Base-by-base conservation (phyloP, 495 filamentous ascomycete species). In the Emericellopsis terricola region DNA sequence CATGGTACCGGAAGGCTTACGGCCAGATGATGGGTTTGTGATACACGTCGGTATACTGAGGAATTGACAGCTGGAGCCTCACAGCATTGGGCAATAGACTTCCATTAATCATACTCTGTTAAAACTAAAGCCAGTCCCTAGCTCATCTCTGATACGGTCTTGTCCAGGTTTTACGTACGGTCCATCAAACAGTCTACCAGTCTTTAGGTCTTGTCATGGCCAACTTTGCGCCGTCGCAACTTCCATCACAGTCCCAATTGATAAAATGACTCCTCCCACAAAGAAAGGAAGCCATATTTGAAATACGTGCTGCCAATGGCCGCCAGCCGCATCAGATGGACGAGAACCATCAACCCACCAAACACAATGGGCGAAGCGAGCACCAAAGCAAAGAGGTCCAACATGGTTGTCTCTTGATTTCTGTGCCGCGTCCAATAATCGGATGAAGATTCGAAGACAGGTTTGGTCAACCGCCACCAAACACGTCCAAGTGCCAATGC, bases 41-140 rank as follows among this genome's bases (percentile, higher is more conserved):
- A 52, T 83, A 7, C 77, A 82, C 53, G 26, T 78, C 20, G 78
- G 75, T 10, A 49, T 78, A 15, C 53, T 79, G 38, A 58, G 51
- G 39, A 41, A 9, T 9, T 30, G 29, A 31, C 13, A 6, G 23
- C 8, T 15, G 15, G 9, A 5, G 8, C 15, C n/a, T 17, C 11
- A 13, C 28, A 10, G 4, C 28, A 29, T 15, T 6, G 15, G 28
- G 28, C 23, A 6, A 26, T 26, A n/a, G n/a, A n/a, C n/a, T n/a
- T n/a, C n/a, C n/a, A n/a, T n/a, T n/a, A n/a, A n/a, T n/a, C n/a
- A n/a, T n/a, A n/a, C n/a, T n/a, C n/a, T n/a, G n/a, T n/a, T n/a
- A n/a, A n/a, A n/a, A n/a, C n/a, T n/a, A n/a, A n/a, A n/a, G n/a
- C n/a, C n/a, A n/a, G n/a, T n/a, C n/a, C n/a, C n/a, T n/a, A n/a